Conservation (phyloP, 768 basidiomycete genomes). For the Coprinellus micaceus region DNA sequence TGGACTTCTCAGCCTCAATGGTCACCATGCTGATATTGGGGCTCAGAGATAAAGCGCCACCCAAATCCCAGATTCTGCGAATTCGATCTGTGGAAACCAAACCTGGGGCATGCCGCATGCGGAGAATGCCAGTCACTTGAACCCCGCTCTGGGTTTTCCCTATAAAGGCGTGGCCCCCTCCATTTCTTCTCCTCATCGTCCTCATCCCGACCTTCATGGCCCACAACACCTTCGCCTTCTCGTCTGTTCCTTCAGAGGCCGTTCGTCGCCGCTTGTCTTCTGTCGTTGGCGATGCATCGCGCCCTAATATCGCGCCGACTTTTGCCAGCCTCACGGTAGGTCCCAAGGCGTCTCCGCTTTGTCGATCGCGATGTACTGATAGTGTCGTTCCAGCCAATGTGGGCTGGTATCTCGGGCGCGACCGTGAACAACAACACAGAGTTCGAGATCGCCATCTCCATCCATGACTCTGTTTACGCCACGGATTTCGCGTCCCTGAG, state of each 20-base stretch:
- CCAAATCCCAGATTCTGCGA: not conserved
- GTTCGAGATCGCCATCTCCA: conserved; percentile 71
- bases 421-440: conserved; percentile 55
- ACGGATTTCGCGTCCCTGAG: conserved; percentile 67
- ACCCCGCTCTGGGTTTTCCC: not conserved
- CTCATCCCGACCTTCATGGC: conserved; percentile 44
- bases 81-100: not conserved
- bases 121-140: conserved; percentile 14
- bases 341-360: conserved; percentile 13
- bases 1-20: not conserved
- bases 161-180: conserved; percentile 25
- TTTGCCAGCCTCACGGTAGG: conserved; percentile 68
- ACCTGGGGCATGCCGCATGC: conserved; percentile 17
- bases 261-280: conserved; percentile 69
- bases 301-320: conserved; percentile 51
- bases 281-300: conserved; percentile 38
- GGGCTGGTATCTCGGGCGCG: conserved; percentile 74
- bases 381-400: conserved; percentile 64
- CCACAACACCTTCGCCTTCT: conserved; percentile 44
- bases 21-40: not conserved
- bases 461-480: conserved; percentile 83
- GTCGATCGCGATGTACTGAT: conserved; percentile 13
- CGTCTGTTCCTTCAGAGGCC: conserved; percentile 61
- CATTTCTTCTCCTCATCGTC: too few relatives aligned
- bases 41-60: not conserved